Conservation (phyloP, 192 early-diverging fungal species). For the Pilaira anomala region DNA sequence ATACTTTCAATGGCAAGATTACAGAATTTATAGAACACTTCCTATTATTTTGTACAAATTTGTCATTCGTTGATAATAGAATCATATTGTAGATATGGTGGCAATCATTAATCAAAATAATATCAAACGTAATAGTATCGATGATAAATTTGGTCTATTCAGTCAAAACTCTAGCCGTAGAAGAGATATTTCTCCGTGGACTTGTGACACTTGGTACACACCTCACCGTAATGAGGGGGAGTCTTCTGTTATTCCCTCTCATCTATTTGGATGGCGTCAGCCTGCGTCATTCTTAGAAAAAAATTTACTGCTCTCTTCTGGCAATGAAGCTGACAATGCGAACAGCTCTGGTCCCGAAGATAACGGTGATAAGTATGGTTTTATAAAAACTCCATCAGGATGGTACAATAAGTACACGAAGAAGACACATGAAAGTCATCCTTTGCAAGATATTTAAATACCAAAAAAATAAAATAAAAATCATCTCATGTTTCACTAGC, state of each 20-base stretch:
- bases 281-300: slow-evolving; percentile 5
- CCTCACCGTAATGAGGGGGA: background rate
- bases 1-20: slow-evolving; percentile 11
- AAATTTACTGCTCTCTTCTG: background rate
- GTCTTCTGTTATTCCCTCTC: background rate
- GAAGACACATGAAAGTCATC: background rate
- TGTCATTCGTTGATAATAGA: background rate
- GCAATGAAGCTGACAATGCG: background rate
- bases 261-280: background rate
- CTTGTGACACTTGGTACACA: background rate
- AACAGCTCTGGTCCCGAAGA: background rate
- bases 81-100: background rate
- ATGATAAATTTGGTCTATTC: slow-evolving; percentile 6
- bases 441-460: slow-evolving; percentile 9
- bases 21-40: slow-evolving; percentile 9
- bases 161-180: background rate
- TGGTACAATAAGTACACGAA: slow-evolving; percentile 4
- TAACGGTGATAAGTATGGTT: slow-evolving; percentile 1
- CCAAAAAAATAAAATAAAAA: slow-evolving; percentile 7
- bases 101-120: slow-evolving; percentile 10
- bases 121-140: background rate
- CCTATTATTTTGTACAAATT: slow-evolving; percentile 8
- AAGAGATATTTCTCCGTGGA: background rate
- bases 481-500: slow-evolving; percentile 2
- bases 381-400: slow-evolving; percentile 1